Percentiles rank a stretch among this genome's conserved stretches.
These are phyloP conservation scores for Fistulina hepatica DNA, from an alignment of 1,284 basidiomycete genomes.

Conservation along the genomic window DNA sequence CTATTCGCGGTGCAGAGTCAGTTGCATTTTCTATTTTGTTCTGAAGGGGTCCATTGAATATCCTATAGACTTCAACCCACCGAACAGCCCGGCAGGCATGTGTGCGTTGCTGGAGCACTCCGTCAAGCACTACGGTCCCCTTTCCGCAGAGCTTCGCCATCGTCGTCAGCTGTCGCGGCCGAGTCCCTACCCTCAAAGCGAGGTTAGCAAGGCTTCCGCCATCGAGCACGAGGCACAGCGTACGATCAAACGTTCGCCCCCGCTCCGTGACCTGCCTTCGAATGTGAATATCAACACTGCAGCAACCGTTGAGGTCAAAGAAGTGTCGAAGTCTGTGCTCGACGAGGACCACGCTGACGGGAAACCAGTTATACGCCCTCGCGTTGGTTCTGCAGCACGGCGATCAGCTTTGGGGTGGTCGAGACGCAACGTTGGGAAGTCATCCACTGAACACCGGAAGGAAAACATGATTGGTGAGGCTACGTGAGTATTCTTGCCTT, in stretches of 20 bases:
- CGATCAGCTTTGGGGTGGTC: conserved; percentile 49
- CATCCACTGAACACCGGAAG: conserved; percentile 37
- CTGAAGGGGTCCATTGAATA: conserved; percentile 4
- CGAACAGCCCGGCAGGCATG: conserved; percentile 52
- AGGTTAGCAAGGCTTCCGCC: conserved; percentile 9
- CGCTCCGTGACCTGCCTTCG: conserved; percentile 12
- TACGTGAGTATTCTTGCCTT: conserved; percentile 36
- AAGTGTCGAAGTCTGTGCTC: conserved; percentile 13
- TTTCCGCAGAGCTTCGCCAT: conserved; percentile 55
- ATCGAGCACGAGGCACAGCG: conserved; percentile 4
- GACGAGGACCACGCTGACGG: conserved; percentile 31
- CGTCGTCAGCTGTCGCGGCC: conserved; percentile 51
- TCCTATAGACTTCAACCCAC: conserved; percentile 56
- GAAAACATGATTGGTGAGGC: conserved; percentile 35
- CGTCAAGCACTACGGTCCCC: conserved; percentile 52
- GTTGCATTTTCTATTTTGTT: conserved; percentile 18
- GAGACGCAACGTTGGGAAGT: conserved; percentile 43
- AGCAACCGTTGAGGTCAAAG: conserved; percentile 17
- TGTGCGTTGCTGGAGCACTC: conserved; percentile 64
- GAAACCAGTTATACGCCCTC: conserved; percentile 31
- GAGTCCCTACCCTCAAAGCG: conserved; percentile 57
- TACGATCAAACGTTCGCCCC: conserved; percentile 8
- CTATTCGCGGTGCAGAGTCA: conserved; percentile 60
- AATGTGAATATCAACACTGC: conserved; percentile 30
- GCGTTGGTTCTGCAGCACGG: conserved; percentile 43